Evolutionary conservation across 805 yeast genomes (phyloP).

Genomic region (Suhomyces pyralidae): DNA sequence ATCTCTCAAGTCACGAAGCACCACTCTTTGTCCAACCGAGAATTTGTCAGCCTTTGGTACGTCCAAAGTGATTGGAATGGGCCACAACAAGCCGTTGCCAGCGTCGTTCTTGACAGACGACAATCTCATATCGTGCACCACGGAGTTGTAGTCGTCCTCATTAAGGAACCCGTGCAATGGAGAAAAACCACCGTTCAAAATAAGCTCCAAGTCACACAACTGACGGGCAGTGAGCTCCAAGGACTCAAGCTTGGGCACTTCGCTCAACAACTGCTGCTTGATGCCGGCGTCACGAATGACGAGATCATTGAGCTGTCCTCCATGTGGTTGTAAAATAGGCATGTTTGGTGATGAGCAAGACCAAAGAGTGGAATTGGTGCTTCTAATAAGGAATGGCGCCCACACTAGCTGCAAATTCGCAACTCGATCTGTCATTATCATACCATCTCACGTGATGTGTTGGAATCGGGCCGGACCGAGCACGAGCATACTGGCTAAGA

Average conservation of each 20-base stretch:
- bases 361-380: neutral
- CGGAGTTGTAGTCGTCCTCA: conserved; percentile 65
- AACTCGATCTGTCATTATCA: conserved; percentile 1
- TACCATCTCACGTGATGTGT: conserved; percentile 5
- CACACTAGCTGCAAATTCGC: neutral
- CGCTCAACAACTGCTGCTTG: conserved; percentile 53
- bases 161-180: conserved; percentile 69
- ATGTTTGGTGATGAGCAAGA: conserved; percentile 24
- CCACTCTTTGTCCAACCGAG: conserved; percentile 59
- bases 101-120: conserved; percentile 38
- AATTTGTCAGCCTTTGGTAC: conserved; percentile 50
- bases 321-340: conserved; percentile 79
- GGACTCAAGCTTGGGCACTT: conserved; percentile 50
- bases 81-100: conserved; percentile 72
- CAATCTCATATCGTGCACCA: conserved; percentile 67
- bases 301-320: conserved; percentile 84
- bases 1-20: conserved; percentile 78
- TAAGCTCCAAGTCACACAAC: conserved; percentile 88
- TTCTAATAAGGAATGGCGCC: neutral
- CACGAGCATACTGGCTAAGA: neutral
- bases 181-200: conserved; percentile 91
- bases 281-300: conserved; percentile 73
- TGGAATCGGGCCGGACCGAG: neutral
- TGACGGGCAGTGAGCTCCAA: conserved; percentile 76
- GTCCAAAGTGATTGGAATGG: conserved; percentile 91